Conservation (phyloP, 2,329 filamentous ascomycete genomes). For the Alternaria novae-zelandiae region DNA sequence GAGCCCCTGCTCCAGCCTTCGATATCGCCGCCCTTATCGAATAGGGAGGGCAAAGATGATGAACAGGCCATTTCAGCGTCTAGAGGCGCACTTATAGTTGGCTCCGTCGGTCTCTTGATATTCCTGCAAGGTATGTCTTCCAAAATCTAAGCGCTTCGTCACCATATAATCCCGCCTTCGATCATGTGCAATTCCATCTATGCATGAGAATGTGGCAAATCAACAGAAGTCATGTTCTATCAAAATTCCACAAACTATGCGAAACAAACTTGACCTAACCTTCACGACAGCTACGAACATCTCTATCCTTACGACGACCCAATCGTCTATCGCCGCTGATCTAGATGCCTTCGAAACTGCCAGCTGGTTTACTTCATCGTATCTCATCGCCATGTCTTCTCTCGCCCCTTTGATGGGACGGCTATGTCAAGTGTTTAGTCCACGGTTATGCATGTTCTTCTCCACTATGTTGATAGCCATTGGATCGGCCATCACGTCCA, state of each 20-base stretch:
- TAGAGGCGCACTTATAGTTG: conserved; percentile 52
- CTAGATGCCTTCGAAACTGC: conserved; percentile 74
- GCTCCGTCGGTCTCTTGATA: conserved; percentile 63
- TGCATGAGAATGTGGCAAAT: not conserved
- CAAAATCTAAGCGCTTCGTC: not conserved
- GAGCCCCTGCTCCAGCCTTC: conserved; percentile 35
- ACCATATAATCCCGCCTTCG: not conserved
- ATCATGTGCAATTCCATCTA: not conserved
- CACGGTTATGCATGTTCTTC: conserved; percentile 68
- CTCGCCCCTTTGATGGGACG: conserved; percentile 74
- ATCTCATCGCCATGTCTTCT: conserved; percentile 62
- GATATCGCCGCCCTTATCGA: conserved; percentile 25
- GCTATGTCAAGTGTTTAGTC: conserved; percentile 75
- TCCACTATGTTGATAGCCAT: conserved; percentile 65
- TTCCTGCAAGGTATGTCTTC: conserved; percentile 62
- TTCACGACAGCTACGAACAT: conserved; percentile 68
- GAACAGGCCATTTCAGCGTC: conserved; percentile 30
- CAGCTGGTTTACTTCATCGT: conserved; percentile 83
- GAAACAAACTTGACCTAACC: not conserved
- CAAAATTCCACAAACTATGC: conserved; percentile 21
- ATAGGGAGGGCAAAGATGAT: conserved; percentile 26
- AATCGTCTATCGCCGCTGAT: conserved; percentile 76
- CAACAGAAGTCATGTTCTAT: not conserved
- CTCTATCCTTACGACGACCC: conserved; percentile 80
- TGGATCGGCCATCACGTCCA: conserved; percentile 70